These are phyloP conservation scores for Eucalyptus cloeziana DNA, from an alignment of 345 rosid species.

Conservation along the genomic window DNA sequence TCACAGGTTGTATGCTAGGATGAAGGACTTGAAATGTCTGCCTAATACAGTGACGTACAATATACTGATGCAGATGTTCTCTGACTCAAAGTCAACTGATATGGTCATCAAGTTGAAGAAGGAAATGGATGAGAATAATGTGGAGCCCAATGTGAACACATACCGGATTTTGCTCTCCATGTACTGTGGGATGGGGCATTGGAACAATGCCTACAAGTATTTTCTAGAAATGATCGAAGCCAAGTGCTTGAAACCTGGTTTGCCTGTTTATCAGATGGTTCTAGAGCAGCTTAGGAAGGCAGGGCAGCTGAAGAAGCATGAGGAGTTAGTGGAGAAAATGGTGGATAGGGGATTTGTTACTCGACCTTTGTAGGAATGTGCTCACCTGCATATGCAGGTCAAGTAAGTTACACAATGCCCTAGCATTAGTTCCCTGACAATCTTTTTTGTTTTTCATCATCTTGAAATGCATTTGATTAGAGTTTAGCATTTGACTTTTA, in stretches of 20 bases:
- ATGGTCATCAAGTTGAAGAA: conserved; percentile 92
- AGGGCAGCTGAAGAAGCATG: conserved; percentile 84
- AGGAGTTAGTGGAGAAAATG: conserved; percentile 91
- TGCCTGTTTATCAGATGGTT: conserved; percentile 59
- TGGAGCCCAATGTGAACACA: conserved; percentile 86
- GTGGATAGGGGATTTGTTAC: conserved; percentile 41
- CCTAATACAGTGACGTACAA: conserved; percentile 70
- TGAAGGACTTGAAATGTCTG: conserved; percentile 56
- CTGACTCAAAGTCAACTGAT: conserved; percentile 51
- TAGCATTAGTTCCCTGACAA: background rate
- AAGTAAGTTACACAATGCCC: background rate
- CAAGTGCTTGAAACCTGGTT: conserved; percentile 64
- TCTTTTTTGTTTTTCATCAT: background rate
- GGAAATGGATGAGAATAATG: conserved; percentile 75
- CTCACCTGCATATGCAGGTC: background rate
- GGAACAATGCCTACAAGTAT: conserved; percentile 86
- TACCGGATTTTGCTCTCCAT: conserved; percentile 63
- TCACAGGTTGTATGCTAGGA: conserved; percentile 58
- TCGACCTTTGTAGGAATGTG: conserved; percentile 32
- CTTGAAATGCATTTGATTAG: background rate
- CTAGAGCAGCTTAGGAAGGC: conserved; percentile 65
- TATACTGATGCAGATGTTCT: conserved; percentile 73
- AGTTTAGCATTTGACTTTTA: background rate
- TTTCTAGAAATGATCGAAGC: conserved; percentile 82
- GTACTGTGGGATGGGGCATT: conserved; percentile 93